Evolutionary conservation across 2,329 filamentous ascomycete species (phyloP), one percentile per base, ranked within the genome.

Genomic region (Fusarium tuaranense): DNA sequence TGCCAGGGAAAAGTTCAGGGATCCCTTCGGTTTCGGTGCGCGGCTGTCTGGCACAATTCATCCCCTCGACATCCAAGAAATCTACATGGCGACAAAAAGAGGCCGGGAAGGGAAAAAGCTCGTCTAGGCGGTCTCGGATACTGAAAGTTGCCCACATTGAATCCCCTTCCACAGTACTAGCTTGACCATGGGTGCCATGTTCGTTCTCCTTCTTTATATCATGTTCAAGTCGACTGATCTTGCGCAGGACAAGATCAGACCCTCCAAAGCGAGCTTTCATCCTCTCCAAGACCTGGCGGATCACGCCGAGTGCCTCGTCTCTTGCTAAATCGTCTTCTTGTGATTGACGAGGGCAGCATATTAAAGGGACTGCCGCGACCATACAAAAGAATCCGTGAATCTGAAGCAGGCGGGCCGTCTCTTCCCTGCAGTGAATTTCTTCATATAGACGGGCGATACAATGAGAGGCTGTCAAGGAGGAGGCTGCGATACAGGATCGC

Each of bases 301-400:
- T 51, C 10, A 55, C 16, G 3, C 34, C 18, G 5, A 68, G 34
- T 4, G 65, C 53, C 10, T 53, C 39, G 12, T 44, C 36, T 3
- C 62, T 53, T 6, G 55, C 16, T 7, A 25, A 32, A 9, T 53
- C 22, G 7, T 48, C 41, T 22, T 14, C 18, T 12, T 27, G 25
- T 14, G n/a, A 20, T 16, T 20, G 18, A n/a, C 32, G 20, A 3
- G 41, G 25, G 7, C 13, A 39, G 22, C 53, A 61, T n/a, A 61
- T 16, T 22, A 68, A 36, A 7, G 55, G 53, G 16, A 68, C 57
- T 20, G 55, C 66, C 10, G 61, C 61, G 14, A 51, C 44, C 53
- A 68, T 59, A 44, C 66, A 68, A 16, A 65, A 22, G 36, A 65
- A 68, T 22, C 61, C 66, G 22, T 68, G 61, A 22, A 59, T 59